Base-by-base conservation (phyloP, 148 eudicot genomes). In the Amaranthus palmeri region DNA sequence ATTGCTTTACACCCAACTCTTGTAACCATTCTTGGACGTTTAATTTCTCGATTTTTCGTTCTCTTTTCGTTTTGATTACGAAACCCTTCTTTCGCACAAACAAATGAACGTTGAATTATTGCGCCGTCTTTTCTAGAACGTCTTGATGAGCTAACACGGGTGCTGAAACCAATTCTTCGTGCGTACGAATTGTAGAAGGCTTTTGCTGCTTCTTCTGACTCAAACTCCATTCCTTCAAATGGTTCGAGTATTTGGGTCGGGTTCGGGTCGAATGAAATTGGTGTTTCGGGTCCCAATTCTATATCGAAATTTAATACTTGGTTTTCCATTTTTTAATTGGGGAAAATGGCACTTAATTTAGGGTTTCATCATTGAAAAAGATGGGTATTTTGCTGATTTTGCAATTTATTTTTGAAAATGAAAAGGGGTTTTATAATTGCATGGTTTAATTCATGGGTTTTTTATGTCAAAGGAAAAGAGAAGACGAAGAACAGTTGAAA, bases 131-230 rank as follows among this genome's bases (percentile, higher is more conserved):
- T 69, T 44, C 84, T 56, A 4, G 85, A 83, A 7, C 88, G 76
- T 2, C 86, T 54, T 4, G 86, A 81, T 7, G 84, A 83, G 80
- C 85, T 83, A 44, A 86, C 86, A 6, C 88, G 81, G 40, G 88
- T 86, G 76, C 85, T 79, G 64, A 86, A 86, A 49, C 88, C 88
- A 25, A 86, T 65, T 25, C 88, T 77, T 4, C 88, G 81, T 7
- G 88, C 88, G 61, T 86, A 86, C 0, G 85, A 83, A 18, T 86
- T 86, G 82, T 86, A 86, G 77, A 86, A 86, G 2, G 88, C 67
- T 75, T 86, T 86, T 2, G 88, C 88, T 0, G 88, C 79, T 72
- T 86, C 88, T 73, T 86, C 88, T 0, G 88, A 81, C 36, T 86
- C 88, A 41, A 86, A 86, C 5, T 83, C 85, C 88, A 86, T 83